These are phyloP conservation scores for Angomonas desouzai DNA, from an alignment of 208 protist species.

Conservation along the genomic window DNA sequence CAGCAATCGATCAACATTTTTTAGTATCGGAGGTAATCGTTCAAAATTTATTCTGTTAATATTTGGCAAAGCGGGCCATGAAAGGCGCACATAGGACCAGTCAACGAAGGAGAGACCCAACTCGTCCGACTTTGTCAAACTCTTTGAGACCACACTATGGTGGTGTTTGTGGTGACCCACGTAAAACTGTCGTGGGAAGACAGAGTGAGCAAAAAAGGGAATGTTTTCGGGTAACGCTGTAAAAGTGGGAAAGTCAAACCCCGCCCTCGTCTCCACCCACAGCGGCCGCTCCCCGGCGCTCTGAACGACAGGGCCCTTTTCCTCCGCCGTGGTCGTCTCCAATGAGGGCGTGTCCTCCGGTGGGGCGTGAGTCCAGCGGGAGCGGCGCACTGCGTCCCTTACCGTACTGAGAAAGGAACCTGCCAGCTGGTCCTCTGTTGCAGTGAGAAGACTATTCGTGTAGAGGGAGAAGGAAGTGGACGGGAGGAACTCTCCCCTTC, in stretches of 20 bases:
- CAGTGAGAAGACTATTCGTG: not conserved
- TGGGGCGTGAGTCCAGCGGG: not conserved
- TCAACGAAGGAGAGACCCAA: conserved; percentile 26
- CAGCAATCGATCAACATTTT: conserved; percentile 41
- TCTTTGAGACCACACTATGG: conserved; percentile 17
- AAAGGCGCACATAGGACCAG: conserved; percentile 40
- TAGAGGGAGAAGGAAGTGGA: not conserved
- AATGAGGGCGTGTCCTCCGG: no score
- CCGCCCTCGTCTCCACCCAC: not conserved
- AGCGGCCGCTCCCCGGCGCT: not conserved
- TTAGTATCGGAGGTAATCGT: conserved; percentile 35
- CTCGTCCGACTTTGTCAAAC: not conserved
- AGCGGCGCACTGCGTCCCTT: not conserved
- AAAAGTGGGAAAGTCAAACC: not conserved
- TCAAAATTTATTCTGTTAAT: conserved; percentile 40
- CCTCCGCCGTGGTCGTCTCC: not conserved
- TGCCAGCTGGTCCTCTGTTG: not conserved
- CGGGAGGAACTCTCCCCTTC: not conserved
- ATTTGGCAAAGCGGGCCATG: conserved; percentile 34
- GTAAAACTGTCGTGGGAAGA: conserved; percentile 44
- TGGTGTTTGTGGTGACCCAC: conserved; percentile 21
- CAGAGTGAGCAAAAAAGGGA: conserved; percentile 30
- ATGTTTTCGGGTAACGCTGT: not conserved
- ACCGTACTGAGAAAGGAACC: not conserved
- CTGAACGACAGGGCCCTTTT: no score